phyloP scores from a whole-genome alignment of 73 alveolate species.

The Tetrahymena borealis region DNA sequence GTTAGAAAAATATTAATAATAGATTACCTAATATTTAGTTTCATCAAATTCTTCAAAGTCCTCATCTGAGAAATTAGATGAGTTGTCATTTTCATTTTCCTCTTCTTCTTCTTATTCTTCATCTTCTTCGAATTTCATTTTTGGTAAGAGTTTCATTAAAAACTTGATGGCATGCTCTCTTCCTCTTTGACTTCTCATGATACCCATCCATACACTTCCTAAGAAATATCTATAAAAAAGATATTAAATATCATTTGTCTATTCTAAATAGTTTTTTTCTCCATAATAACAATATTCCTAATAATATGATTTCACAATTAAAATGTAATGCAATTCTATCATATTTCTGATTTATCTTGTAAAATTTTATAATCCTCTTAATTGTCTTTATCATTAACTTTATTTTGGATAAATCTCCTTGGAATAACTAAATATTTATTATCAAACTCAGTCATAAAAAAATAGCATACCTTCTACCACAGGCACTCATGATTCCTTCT shows the following conservation, averaged over 20 bases:
- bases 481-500: conserved; percentile 6
- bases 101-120: conserved; percentile 14
- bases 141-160: conserved; percentile 2
- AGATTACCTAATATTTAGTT: background rate
- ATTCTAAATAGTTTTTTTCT: too few relatives aligned
- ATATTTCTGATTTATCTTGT: too few relatives aligned
- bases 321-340: too few relatives aligned
- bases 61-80: background rate
- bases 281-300: too few relatives aligned
- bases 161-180: conserved; percentile 35
- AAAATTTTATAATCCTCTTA: too few relatives aligned
- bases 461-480: conserved; percentile 15
- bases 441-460: too few relatives aligned
- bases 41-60: background rate
- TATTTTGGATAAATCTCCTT: too few relatives aligned
- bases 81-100: background rate
- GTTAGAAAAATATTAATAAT: too few relatives aligned
- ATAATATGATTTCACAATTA: too few relatives aligned
- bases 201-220: conserved; percentile 41
- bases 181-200: conserved; percentile 20
- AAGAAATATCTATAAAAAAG: background rate
- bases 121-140: conserved; percentile 5
- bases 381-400: too few relatives aligned
- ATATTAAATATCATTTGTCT: too few relatives aligned
- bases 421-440: too few relatives aligned